phyloP scores from a whole-genome alignment of 1,284 basidiomycete genomes.

The Boletus hoseneyae region DNA sequence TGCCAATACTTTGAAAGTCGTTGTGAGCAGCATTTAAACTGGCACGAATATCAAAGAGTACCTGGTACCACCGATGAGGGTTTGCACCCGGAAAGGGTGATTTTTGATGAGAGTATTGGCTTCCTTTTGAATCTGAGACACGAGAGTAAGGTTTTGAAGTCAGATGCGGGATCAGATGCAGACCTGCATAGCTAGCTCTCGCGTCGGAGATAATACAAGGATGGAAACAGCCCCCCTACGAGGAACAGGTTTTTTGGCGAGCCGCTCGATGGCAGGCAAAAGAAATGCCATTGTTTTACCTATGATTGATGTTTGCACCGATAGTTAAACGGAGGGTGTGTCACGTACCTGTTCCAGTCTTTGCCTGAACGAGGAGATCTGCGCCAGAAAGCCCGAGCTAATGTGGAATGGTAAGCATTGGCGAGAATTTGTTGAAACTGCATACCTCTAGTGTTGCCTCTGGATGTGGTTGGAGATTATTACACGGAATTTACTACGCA shows the following conservation, averaged over 20 bases:
- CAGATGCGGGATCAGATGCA: conserved; percentile 3
- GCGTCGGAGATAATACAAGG: conserved; percentile 83
- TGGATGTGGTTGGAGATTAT: conserved; percentile 4
- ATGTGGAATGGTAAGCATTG: conserved; percentile 8
- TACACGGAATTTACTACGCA: not conserved
- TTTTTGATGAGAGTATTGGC: conserved; percentile 71
- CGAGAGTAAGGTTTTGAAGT: not conserved
- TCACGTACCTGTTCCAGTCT: conserved; percentile 42
- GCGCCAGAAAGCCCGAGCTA: conserved; percentile 35
- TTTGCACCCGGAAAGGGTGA: conserved; percentile 38
- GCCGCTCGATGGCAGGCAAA: conserved; percentile 80
- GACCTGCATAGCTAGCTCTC: conserved; percentile 86
- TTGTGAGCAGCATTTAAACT: conserved; percentile 1
- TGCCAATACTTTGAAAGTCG: conserved; percentile 17
- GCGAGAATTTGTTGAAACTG: not conserved
- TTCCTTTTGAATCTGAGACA: conserved; percentile 53
- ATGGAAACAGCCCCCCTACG: conserved; percentile 33
- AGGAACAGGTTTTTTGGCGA: conserved; percentile 36
- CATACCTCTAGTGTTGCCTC: conserved; percentile 38
- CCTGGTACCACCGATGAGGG: conserved; percentile 55
- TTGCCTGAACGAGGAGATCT: conserved; percentile 47
- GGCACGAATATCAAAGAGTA: conserved; percentile 13
- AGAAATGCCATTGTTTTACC: conserved; percentile 92
- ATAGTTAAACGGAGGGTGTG: not conserved
- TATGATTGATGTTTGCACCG: conserved; percentile 14